A percentile compares a stretch with the other conserved stretches of the same genome.
phyloP scores from a whole-genome alignment of 768 basidiomycete genomes.

The Tricholoma terreum region DNA sequence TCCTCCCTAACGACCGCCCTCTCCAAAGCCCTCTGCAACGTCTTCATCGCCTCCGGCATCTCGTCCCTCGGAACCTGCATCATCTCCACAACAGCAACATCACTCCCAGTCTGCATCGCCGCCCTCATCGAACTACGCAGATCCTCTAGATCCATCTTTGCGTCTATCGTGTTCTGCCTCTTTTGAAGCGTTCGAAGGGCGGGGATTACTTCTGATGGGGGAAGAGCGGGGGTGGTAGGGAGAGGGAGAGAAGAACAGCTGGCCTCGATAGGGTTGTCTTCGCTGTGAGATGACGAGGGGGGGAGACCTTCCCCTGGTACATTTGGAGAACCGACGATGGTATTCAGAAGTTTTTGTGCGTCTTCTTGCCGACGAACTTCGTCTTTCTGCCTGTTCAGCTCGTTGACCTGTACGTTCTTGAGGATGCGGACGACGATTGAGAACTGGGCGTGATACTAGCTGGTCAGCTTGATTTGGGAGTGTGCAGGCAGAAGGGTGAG shows the following conservation, averaged over 20 bases:
- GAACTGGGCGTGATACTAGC: not conserved
- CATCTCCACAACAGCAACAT: constrained; percentile 61
- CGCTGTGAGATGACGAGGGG: constrained; percentile 8
- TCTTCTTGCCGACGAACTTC: not conserved
- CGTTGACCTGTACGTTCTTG: not conserved
- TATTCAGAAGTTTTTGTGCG: not conserved
- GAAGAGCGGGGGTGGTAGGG: not conserved
- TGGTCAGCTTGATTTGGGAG: too few species aligned
- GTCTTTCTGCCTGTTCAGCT: not conserved
- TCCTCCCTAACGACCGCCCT: constrained; percentile 17
- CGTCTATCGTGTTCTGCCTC: constrained; percentile 46
- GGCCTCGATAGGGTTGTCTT: not conserved
- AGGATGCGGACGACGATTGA: constrained; percentile 1
- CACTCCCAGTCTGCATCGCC: constrained; percentile 56
- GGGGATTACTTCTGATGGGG: constrained; percentile 18
- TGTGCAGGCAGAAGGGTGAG: too few species aligned
- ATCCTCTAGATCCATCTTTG: constrained; percentile 49
- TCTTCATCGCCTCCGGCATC: constrained; percentile 80
- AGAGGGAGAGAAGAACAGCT: not conserved
- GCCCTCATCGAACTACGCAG: constrained; percentile 56
- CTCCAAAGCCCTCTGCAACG: constrained; percentile 68
- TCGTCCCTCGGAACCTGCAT: constrained; percentile 63
- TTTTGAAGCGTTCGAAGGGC: constrained; percentile 23
- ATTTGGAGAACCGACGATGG: not conserved
- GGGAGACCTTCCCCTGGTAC: not conserved